Evolutionary conservation across 768 basidiomycete species (phyloP).

Genomic region (Pleurotus pulmonarius): DNA sequence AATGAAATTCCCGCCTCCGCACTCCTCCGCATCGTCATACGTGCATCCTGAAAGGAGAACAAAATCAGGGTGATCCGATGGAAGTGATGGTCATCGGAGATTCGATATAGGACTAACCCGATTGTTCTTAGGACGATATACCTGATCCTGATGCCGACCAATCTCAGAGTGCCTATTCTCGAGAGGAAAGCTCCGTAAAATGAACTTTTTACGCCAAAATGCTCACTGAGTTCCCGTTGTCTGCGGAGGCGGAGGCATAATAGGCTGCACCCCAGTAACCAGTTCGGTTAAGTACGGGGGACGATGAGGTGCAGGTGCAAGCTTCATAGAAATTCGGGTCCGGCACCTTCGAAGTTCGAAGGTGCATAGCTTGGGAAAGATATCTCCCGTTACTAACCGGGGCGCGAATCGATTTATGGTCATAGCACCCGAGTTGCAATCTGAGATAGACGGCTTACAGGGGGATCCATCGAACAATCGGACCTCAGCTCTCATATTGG

Average conservation of each 20-base stretch:
- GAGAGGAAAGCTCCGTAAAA: background rate
- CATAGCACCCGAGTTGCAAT: too few species aligned
- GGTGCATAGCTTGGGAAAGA: constrained; percentile 1
- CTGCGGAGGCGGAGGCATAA: background rate
- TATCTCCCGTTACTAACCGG: too few species aligned
- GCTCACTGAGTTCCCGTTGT: background rate
- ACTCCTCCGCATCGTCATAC: too few species aligned
- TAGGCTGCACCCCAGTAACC: background rate
- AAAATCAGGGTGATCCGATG: too few species aligned
- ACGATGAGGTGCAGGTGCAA: background rate
- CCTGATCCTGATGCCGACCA: background rate
- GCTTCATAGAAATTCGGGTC: background rate
- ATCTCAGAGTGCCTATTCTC: background rate
- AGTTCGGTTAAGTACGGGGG: background rate
- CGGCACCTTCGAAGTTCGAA: constrained; percentile 1
- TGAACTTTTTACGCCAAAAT: background rate
- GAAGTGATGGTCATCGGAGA: background rate
- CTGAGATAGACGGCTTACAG: too few species aligned
- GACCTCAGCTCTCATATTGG: too few species aligned
- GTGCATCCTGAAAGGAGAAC: too few species aligned
- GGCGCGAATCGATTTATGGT: too few species aligned
- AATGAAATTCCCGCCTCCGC: constrained; percentile 3
- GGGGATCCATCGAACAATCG: too few species aligned
- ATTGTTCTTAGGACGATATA: constrained; percentile 1
- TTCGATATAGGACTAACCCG: background rate